Conservation (phyloP, 192 early-diverging fungal genomes). For the Thoreauomyces humboldtii region DNA sequence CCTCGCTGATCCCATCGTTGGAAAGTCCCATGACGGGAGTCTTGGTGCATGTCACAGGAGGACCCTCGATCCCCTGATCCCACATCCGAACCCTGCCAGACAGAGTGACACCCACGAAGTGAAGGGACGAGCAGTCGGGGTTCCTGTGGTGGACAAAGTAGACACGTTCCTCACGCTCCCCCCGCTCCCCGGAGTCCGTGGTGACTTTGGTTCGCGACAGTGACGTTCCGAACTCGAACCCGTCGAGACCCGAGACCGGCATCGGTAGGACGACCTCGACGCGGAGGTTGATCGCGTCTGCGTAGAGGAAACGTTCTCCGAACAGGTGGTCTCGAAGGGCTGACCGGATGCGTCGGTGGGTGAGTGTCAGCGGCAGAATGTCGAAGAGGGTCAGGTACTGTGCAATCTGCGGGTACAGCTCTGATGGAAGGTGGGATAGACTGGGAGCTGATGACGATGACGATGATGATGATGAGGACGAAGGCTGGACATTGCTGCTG, state of each 20-base stretch:
- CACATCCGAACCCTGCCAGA: background rate
- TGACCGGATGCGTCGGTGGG: too few relatives aligned
- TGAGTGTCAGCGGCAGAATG: too few relatives aligned
- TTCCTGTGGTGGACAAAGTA: slow-evolving; percentile 8
- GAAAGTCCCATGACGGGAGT: background rate
- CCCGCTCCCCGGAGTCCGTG: background rate
- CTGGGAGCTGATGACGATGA: too few relatives aligned
- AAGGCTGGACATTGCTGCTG: too few relatives aligned
- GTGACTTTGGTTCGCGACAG: background rate
- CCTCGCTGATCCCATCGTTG: background rate
- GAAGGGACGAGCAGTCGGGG: background rate
- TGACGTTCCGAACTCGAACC: slow-evolving; percentile 10
- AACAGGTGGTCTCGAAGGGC: too few relatives aligned
- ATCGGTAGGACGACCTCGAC: slow-evolving; percentile 9
- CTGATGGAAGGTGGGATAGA: too few relatives aligned
- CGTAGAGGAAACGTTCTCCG: slow-evolving; percentile 6
- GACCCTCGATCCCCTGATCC: background rate
- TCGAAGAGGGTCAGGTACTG: too few relatives aligned
- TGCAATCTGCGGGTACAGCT: too few relatives aligned
- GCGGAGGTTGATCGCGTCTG: slow-evolving; percentile 10
- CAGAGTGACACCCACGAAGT: background rate
- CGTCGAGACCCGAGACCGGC: slow-evolving; percentile 8
- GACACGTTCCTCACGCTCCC: background rate
- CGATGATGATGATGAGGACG: too few relatives aligned
- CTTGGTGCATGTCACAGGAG: background rate